Evolutionary conservation across 352 stramenopile species (phyloP), one percentile per base, ranked within the genome.

Genomic region (Thalassiosira livingstoniorum): DNA sequence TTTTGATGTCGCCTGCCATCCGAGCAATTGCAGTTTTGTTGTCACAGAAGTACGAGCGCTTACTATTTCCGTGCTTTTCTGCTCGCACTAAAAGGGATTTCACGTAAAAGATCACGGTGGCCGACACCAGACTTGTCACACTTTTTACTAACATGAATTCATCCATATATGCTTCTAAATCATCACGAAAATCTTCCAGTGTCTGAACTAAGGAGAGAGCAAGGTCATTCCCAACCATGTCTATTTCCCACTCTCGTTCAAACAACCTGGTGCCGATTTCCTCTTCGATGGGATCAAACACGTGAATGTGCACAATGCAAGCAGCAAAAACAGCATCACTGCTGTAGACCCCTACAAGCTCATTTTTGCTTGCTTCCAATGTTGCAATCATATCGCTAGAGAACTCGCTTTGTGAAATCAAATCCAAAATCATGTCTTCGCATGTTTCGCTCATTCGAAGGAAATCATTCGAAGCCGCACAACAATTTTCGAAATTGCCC

Each of bases 261-360:
- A 94, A 94, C 4, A 94, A 74, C 57, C 85, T 61, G 21, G 83
- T 78, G n/a, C 75, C 75, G 62, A 93, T 91, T 42, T 84, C 88
- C 68, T 93, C 90, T 32, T 92, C 83, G 45, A 94, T 93, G 0
- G 90, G 88, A 74, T 94, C 86, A 74, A 94, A 94, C 21, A 92
- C 82, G 51, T 91, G 93, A 67, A 90, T 78, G 58, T 94, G 90
- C 10, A 90, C 82, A 64, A 85, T 92, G 61, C 91, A 80, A 13
- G 88, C 84, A 29, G 90, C 83, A 77, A 91, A 94, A 0, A 94
- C 86, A 43, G 90, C 88, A 82, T 94, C 90, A 60, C 72, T 86
- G 51, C 82, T 92, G 68, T 94, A 94, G 0, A 93, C 63, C 45
- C 73, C 78, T 62, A 93, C 76, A 31, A 94, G 72, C 37, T 87